These are phyloP conservation scores for Mycena galopus DNA, from an alignment of 768 basidiomycete species.

Conservation along the genomic window DNA sequence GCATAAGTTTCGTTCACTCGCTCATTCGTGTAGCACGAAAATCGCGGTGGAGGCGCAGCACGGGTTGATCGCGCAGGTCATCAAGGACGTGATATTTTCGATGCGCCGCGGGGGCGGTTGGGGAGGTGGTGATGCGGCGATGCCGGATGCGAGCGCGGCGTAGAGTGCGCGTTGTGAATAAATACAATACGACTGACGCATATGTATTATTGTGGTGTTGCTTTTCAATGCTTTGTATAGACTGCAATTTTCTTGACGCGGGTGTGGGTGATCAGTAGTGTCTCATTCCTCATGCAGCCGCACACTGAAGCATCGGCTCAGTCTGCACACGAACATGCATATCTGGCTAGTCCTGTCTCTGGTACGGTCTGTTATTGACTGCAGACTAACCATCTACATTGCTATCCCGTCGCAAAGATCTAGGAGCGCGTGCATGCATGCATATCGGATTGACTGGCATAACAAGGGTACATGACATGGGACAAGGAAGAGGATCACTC, in stretches of 20 bases:
- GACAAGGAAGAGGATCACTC: constrained; percentile 41
- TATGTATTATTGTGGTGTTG: constrained; percentile 27
- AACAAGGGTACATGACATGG: constrained; percentile 32
- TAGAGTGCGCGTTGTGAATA: not conserved
- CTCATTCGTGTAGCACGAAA: constrained; percentile 69
- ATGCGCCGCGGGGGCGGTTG: constrained; percentile 51
- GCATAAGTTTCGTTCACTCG: not conserved
- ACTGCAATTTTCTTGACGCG: not conserved
- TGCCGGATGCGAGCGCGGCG: constrained; percentile 9
- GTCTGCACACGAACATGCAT: no score
- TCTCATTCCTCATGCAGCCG: no score
- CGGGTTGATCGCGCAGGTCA: constrained; percentile 91
- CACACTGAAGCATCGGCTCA: no score
- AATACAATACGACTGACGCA: constrained; percentile 15
- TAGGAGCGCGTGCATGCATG: constrained; percentile 7
- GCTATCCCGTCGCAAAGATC: not conserved
- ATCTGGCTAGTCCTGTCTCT: no score
- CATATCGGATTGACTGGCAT: constrained; percentile 23
- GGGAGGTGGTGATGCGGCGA: constrained; percentile 15
- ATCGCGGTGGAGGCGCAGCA: constrained; percentile 94
- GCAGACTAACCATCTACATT: no score
- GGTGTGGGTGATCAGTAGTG: no score
- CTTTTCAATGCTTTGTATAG: constrained; percentile 29
- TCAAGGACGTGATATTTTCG: constrained; percentile 94
- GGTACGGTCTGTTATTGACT: no score